Evolutionary conservation across 148 eudicot species (phyloP).

Genomic region (Nepenthes mirabilis): DNA sequence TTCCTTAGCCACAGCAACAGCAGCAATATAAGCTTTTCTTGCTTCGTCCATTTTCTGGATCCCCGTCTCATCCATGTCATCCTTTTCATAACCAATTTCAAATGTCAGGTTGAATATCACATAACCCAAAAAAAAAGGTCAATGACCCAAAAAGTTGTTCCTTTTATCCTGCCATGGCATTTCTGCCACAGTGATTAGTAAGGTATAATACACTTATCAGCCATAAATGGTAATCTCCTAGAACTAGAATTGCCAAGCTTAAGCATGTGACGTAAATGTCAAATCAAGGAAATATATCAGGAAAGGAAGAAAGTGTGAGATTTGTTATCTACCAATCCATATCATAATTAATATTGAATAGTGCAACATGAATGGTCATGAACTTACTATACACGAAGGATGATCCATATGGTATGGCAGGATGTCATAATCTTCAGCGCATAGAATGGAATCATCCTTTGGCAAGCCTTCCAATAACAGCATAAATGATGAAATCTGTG

Average conservation of each 20-base stretch:
- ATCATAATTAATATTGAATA: too few species aligned
- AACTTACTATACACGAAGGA: slow-evolving; percentile 48
- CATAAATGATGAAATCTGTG: slow-evolving; percentile 52
- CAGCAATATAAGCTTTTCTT: slow-evolving; percentile 51
- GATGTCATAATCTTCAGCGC: slow-evolving; percentile 49
- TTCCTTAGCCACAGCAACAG: slow-evolving; percentile 62
- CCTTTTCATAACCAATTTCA: slow-evolving; percentile 27
- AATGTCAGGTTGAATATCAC: background rate
- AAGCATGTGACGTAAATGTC: too few species aligned
- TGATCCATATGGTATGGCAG: slow-evolving; percentile 27
- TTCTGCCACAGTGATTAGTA: background rate
- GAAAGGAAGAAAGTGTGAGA: too few species aligned
- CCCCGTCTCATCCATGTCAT: slow-evolving; percentile 37
- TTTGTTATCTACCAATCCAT: too few species aligned
- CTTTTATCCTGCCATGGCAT: too few species aligned
- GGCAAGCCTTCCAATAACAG: slow-evolving; percentile 54
- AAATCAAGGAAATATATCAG: too few species aligned
- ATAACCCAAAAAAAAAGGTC: background rate
- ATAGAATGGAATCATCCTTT: slow-evolving; percentile 18
- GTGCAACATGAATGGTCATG: background rate
- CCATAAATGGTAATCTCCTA: background rate
- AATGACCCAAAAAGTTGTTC: background rate
- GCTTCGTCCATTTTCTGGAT: slow-evolving; percentile 63
- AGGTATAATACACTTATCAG: background rate
- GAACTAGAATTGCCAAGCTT: too few species aligned